These are phyloP conservation scores for Lyophyllum shimeji DNA, from an alignment of 768 basidiomycete species.

Conservation along the genomic window DNA sequence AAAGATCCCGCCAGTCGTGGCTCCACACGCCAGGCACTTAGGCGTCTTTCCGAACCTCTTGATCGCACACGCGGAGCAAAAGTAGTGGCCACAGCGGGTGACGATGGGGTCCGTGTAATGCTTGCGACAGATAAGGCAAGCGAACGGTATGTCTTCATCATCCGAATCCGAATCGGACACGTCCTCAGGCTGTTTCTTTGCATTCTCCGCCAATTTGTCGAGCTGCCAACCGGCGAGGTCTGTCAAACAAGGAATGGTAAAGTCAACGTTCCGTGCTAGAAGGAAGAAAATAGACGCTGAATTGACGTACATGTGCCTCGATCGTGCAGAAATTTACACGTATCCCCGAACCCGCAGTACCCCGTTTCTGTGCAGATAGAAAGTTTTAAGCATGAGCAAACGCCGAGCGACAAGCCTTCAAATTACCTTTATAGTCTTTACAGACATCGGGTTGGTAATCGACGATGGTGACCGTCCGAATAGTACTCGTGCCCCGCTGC, in stretches of 20 bases:
- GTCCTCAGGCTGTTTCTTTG: constrained; percentile 61
- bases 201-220: constrained; percentile 84
- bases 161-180: constrained; percentile 69
- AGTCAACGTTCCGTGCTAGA: constrained; percentile 6
- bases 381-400: background rate
- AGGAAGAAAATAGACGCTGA: constrained; percentile 6
- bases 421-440: constrained; percentile 97
- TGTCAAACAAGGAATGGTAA: constrained; percentile 28
- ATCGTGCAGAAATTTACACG: constrained; percentile 98
- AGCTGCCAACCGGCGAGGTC: constrained; percentile 99
- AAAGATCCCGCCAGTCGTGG: constrained; percentile 94
- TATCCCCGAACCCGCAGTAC: constrained; percentile 98
- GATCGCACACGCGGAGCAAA: constrained; percentile 93
- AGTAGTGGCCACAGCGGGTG: constrained; percentile 96
- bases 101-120: constrained; percentile 94
- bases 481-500: constrained; percentile 75
- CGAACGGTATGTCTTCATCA: constrained; percentile 92
- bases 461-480: constrained; percentile 90
- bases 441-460: constrained; percentile 99
- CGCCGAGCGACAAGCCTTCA: background rate
- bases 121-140: constrained; percentile 96
- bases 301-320: constrained; percentile 79
- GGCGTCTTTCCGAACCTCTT: constrained; percentile 92
- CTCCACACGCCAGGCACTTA: constrained; percentile 93
- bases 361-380: constrained; percentile 74